Conservation (phyloP, 306 rosid genomes). For the Quercus mongolica region DNA sequence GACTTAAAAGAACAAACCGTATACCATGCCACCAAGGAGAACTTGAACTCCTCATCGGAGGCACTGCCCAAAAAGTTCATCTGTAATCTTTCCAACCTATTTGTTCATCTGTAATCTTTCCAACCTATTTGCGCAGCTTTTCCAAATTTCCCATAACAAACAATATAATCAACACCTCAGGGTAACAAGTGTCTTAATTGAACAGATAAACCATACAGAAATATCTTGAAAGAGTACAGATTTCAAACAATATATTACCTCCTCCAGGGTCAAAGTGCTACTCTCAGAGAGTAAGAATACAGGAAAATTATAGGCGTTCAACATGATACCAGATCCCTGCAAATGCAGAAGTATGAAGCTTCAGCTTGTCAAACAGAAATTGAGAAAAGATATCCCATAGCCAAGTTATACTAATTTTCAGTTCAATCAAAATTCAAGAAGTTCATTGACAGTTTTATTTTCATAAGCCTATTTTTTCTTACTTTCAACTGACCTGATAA, state of each 20-base stretch:
- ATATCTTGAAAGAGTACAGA: background rate
- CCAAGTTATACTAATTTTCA: background rate
- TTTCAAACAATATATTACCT: constrained; percentile 48
- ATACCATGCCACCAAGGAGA: too few species aligned
- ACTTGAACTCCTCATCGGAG: too few species aligned
- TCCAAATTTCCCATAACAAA: background rate
- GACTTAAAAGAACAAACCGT: too few species aligned
- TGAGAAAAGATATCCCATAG: background rate
- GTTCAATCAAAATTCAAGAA: background rate
- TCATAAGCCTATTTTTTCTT: too few species aligned
- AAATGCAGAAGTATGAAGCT: constrained; percentile 19
- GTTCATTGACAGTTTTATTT: background rate
- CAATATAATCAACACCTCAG: background rate
- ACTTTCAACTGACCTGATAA: too few species aligned
- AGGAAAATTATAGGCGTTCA: constrained; percentile 69
- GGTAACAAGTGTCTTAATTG: constrained; percentile 13
- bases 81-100: background rate
- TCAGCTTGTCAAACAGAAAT: constrained; percentile 3
- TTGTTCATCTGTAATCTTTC: too few species aligned
- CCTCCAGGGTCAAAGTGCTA: constrained; percentile 50
- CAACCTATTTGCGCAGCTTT: background rate
- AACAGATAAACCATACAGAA: background rate
- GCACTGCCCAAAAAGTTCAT: too few species aligned
- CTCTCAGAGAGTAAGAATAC: constrained; percentile 67
- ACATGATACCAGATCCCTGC: constrained; percentile 91